Evolutionary conservation across 345 rosid species (phyloP), one percentile per base, ranked within the genome.

Genomic region (Populus tremula): DNA sequence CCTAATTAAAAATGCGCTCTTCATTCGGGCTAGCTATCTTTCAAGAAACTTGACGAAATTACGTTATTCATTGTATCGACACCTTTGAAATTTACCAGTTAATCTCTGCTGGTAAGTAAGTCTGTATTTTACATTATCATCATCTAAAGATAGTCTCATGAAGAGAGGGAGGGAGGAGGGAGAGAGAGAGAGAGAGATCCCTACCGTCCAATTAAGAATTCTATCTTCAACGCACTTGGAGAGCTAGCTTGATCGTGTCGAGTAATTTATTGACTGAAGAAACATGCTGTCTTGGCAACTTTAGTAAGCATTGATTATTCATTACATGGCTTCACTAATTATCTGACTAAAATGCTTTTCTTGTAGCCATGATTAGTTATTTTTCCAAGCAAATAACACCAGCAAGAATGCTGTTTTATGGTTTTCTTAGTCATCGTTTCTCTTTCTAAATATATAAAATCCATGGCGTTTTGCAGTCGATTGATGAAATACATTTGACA

Each of bases 291-390:
- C 63, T 8, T n/a, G 63, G 63, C 23, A 56, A n/a, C 29, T 56
- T 3, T n/a, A n/a, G 27, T n/a, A 56, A n/a, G 27, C 63, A 9
- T 56, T 56, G 29, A 23, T n/a, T 59, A 59, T 10, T 59, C 64
- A 12, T 59, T 5, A 10, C 0, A 1, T 23, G 64, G 29, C 29
- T 10, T 23, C 25, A 10, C 63, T 53, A 7, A 53, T n/a, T 4
- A 36, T 20, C 5, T 65, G 62, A 54, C 38, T 27, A 29, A 64
- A 64, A 64, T 5, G 39, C 70, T 45, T 80, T 85, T 82, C 87
- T 74, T 85, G 87, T 68, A 71, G 4, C 23, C 35, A 50, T 77
- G 59, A 73, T 81, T 73, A 16, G 43, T 70, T 23, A 66, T 4
- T 59, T 76, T 71, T 64, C 73, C 74, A 81, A 84, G 78, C 27